Percentiles rank a stretch among this genome's conserved stretches.
phyloP scores from a whole-genome alignment of 1,284 basidiomycete species.

The Sporisorium iseilematis-ciliati region DNA sequence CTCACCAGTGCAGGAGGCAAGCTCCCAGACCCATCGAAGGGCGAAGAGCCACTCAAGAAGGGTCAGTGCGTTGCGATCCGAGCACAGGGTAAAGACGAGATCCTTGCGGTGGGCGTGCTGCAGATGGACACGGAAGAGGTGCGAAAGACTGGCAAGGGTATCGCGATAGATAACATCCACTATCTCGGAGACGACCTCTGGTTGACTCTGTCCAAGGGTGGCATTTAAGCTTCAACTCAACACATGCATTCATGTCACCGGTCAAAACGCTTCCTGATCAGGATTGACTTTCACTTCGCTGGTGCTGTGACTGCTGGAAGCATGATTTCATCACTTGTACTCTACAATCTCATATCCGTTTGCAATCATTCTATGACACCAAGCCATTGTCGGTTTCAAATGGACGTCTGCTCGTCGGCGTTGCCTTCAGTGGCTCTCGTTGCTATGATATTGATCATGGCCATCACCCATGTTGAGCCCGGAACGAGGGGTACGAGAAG shows the following conservation, averaged over 20 bases:
- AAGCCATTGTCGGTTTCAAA: too few species aligned
- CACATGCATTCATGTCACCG: neutral
- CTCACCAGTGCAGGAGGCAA: conserved; percentile 90
- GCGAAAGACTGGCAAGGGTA: conserved; percentile 85
- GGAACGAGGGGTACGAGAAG: neutral
- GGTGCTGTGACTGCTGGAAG: neutral
- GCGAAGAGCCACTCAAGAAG: conserved; percentile 78
- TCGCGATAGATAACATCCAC: conserved; percentile 87
- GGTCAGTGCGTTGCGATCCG: conserved; percentile 85
- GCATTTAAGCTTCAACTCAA: conserved; percentile 20
- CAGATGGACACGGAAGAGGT: conserved; percentile 90
- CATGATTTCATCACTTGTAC: neutral
- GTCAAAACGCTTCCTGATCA: neutral
- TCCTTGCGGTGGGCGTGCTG: conserved; percentile 87
- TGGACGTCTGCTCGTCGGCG: too few species aligned
- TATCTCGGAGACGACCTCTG: conserved; percentile 76
- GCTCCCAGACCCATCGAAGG: conserved; percentile 76
- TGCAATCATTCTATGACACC: neutral
- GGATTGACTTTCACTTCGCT: neutral
- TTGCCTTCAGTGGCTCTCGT: too few species aligned
- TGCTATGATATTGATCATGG: neutral
- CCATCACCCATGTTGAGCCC: neutral
- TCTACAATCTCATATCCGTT: neutral
- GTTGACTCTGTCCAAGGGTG: conserved; percentile 53
- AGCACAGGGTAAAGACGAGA: conserved; percentile 95